A percentile compares a stretch with the other conserved stretches of the same genome.
Conservation (phyloP, 441 rosid genomes). For the Mallotus japonicus region DNA sequence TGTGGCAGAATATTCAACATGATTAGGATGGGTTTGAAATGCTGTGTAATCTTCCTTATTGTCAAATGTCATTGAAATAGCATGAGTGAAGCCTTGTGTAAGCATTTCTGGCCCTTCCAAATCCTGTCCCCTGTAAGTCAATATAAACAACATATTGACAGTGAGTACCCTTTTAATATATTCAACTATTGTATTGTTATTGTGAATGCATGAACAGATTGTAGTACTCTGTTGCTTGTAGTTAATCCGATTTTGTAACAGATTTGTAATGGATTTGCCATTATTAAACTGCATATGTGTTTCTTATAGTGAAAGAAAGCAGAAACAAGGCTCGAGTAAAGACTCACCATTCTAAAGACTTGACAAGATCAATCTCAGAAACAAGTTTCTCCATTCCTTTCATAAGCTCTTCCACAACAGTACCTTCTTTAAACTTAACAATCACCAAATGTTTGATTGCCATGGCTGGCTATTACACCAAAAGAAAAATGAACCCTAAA, state of each 20-base stretch:
- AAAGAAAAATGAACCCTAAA: constrained; percentile 11
- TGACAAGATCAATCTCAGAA: constrained; percentile 67
- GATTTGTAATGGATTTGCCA: too few species aligned
- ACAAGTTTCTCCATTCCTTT: constrained; percentile 84
- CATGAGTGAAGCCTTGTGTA: constrained; percentile 84
- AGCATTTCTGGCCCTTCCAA: constrained; percentile 80
- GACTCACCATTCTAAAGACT: constrained; percentile 78
- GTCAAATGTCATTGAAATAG: constrained; percentile 70
- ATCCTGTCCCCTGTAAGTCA: constrained; percentile 68
- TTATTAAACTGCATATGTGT: too few species aligned
- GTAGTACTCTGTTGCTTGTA: too few species aligned
- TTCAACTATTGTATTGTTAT: background rate
- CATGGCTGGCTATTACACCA: constrained; percentile 28
- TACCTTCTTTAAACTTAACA: constrained; percentile 79
- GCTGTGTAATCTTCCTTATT: constrained; percentile 66
- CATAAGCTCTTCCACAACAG: constrained; percentile 56
- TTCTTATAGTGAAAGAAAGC: background rate
- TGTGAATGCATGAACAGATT: background rate
- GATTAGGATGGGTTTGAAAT: constrained; percentile 64
- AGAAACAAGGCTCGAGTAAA: background rate
- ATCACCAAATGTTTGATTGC: constrained; percentile 80
- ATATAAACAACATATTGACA: background rate
- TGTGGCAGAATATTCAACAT: constrained; percentile 61
- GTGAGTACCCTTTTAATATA: too few species aligned
- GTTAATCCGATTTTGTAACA: too few species aligned